Evolutionary conservation across 2,329 filamentous ascomycete genomes (phyloP), one percentile per base, ranked within the genome.

Genomic region (Fusarium liriodendri): DNA sequence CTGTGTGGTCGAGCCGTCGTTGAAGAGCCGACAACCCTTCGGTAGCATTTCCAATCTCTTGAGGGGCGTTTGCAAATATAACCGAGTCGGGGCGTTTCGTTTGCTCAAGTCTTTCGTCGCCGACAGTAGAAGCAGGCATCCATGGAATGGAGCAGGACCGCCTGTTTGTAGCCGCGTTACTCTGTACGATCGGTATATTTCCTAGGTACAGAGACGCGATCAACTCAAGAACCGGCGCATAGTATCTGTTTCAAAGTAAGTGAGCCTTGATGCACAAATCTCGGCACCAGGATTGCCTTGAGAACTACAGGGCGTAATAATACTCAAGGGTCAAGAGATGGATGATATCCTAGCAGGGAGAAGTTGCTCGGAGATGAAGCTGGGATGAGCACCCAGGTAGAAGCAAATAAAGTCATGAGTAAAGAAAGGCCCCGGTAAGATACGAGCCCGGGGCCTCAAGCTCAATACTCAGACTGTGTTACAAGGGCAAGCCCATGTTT

Each of bases 401-500:
- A 59, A 18, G 42, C 25, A 16, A 73, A 55, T 60, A 42, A 52
- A 65, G 16, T 25, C 38, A 9, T 33, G 62, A 38, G 22, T 29
- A 38, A 60, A 27, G 55, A 20, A 18, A 47, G 29, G 32, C 25
- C 47, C 52, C 52, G 37, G 67, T 64, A 52, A 52, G 45, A 67
- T 18, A 32, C 40, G 42, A 71, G 47, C 33, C 7, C 27, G 25
- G 25, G 37, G 33, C 37, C 29, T 58, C 47, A 20, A 42, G 20
- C 33, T 52, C 38, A 45, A 25, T 35, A 33, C 54, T 63, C 38
- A 38, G 60, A 67, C 18, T 45, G 38, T 55, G 45, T 37, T 54
- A 61, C 58, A 38, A 60, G 52, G 50, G 33, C 22, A 29, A 66
- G 45, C 25, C 64, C 18, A n/a, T 68, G 55, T 61, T 58, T 62